phyloP scores from a whole-genome alignment of 768 basidiomycete genomes.

The Baorangia bicolor region DNA sequence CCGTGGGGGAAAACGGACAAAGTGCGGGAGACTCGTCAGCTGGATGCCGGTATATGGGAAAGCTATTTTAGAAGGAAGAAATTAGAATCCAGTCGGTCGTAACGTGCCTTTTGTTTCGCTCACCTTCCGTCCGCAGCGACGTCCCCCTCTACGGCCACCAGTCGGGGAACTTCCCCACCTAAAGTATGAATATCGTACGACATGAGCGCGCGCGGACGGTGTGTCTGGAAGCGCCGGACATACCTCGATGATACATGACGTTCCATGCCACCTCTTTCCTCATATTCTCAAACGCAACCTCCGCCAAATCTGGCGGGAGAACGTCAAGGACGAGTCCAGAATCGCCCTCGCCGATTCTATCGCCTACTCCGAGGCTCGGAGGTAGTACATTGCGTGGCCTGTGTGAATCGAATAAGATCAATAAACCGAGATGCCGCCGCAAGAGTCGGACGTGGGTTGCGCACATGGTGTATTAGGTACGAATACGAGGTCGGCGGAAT shows the following conservation, averaged over 20 bases:
- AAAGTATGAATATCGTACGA: conserved; percentile 5
- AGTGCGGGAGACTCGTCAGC: conserved; percentile 75
- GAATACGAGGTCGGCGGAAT: not conserved
- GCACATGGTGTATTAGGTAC: conserved; percentile 14
- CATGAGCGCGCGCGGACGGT: not conserved
- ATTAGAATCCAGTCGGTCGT: not conserved
- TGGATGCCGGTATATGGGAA: conserved; percentile 81
- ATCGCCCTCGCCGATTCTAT: conserved; percentile 65
- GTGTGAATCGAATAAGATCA: conserved; percentile 1
- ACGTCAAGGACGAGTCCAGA: conserved; percentile 57
- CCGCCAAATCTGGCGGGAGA: conserved; percentile 55
- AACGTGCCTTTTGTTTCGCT: conserved; percentile 17
- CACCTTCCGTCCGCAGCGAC: conserved; percentile 52
- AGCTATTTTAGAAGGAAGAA: conserved; percentile 37
- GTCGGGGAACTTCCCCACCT: conserved; percentile 74
- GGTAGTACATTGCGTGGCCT: conserved; percentile 23
- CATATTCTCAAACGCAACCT: conserved; percentile 55
- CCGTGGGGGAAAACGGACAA: conserved; percentile 64
- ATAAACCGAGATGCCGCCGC: conserved; percentile 1
- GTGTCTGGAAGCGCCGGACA: conserved; percentile 14
- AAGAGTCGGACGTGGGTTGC: not conserved
- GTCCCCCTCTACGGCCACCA: conserved; percentile 61
- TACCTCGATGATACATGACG: conserved; percentile 73
- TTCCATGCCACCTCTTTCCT: conserved; percentile 69
- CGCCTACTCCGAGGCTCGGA: conserved; percentile 34